Base-by-base conservation (phyloP, 2,329 filamentous ascomycete genomes). In the Helicocarpus griseus region DNA sequence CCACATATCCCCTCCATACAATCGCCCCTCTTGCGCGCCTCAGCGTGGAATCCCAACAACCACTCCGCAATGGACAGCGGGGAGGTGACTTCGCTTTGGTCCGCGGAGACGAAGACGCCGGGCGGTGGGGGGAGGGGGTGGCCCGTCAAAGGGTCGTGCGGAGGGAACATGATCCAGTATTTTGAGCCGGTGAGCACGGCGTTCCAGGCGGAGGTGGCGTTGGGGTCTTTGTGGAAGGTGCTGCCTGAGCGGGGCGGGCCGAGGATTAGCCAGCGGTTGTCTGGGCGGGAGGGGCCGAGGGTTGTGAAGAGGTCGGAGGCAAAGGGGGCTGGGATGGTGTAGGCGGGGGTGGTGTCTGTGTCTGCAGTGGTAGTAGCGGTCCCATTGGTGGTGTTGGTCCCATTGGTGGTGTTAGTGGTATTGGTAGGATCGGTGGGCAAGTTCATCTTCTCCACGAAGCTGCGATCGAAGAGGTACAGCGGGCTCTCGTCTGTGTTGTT, bases 111-210 rank as follows among this genome's bases (percentile, higher is more conserved):
- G 60, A 86, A 95, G 35, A 97, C 90, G 3, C 91, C 91, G 0
- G 91, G 91, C 5, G 93, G 89, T 3, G 83, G 77, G 0, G 82
- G 79, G 5, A 77, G 65, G n/a, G n/a, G n/a, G n/a, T n/a, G n/a
- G n/a, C n/a, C n/a, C n/a, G n/a, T n/a, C n/a, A n/a, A n/a, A n/a
- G n/a, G n/a, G n/a, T n/a, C n/a, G n/a, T n/a, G n/a, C n/a, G n/a
- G n/a, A 0, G 89, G 89, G 63, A 97, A 97, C 89, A 97, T 94
- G 67, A 97, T 91, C 91, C 93, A 97, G 74, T 97, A 97, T 65
- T 97, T 97, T 31, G 85, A 81, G 4, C 91, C 93, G 53, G 85
- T 82, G 26, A 97, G 75, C 13, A 96, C 88, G 0, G 90, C 91
- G 65, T 97, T 97, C 93, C 91, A 97, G 0, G 93, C 91, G 60